These are phyloP conservation scores for Fraxinus pennsylvanica DNA, from an alignment of 257 asterid genomes.

Conservation along the genomic window DNA sequence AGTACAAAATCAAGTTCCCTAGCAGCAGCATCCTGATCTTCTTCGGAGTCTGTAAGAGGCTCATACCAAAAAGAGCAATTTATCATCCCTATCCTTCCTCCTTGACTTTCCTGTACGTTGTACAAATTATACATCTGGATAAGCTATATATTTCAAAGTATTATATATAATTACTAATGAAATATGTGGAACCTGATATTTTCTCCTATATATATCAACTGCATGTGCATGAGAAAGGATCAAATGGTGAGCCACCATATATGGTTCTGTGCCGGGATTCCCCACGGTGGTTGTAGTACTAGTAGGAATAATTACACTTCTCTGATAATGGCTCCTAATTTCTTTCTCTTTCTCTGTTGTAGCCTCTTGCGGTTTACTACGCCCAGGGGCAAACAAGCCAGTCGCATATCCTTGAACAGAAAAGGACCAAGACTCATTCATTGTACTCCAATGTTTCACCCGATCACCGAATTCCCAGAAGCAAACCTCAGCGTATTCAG, in stretches of 20 bases:
- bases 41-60: slow-evolving; percentile 7
- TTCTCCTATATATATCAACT: slow-evolving; percentile 15
- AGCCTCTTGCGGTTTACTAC: background rate
- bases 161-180: background rate
- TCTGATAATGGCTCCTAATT: background rate
- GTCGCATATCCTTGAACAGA: slow-evolving; percentile 20
- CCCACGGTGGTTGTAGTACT: background rate
- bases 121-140: background rate
- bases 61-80: background rate
- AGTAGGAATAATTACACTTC: background rate
- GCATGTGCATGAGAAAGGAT: slow-evolving; percentile 22
- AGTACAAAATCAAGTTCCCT: slow-evolving; percentile 19
- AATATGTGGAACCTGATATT: slow-evolving; percentile 11
- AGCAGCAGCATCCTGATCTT: slow-evolving; percentile 8
- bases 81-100: slow-evolving; percentile 20
- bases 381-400: slow-evolving; percentile 25
- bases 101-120: slow-evolving; percentile 2
- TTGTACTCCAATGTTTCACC: slow-evolving; percentile 41
- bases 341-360: background rate
- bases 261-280: slow-evolving; percentile 20
- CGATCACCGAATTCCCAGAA: slow-evolving; percentile 48
- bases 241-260: slow-evolving; percentile 16
- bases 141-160: background rate
- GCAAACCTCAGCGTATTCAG: slow-evolving; percentile 38
- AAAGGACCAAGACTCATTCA: slow-evolving; percentile 41